Evolutionary conservation across 345 rosid genomes (phyloP), one percentile per base, ranked within the genome.

Genomic region (Hypericum androsaemum): DNA sequence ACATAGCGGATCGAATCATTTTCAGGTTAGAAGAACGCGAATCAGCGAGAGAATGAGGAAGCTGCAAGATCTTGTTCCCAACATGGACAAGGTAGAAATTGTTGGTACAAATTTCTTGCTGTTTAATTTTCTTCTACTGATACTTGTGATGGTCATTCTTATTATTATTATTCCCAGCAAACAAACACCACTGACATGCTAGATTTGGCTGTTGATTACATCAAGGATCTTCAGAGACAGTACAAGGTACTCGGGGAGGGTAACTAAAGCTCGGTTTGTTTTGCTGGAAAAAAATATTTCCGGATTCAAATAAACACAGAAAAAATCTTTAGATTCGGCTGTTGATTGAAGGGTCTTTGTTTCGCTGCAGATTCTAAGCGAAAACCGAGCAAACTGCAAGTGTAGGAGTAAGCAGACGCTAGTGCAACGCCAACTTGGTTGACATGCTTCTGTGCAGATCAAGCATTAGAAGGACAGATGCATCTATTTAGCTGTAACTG

Each of bases 11-110:
- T 5, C 11, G 17, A 48, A 40, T 32, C 12, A 9, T 52, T 60
- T 70, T 56, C 71, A 92, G 98, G 88, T 92, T 53, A 75, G 98
- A 74, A 85, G 98, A 68, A 92, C 97, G 7, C 67, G 96, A 51
- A 92, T 92, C 60, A 92, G 98, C 6, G 96, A 92, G 53, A 61
- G 97, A 56, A 92, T 92, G 97, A 88, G 96, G 65, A 92, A 92
- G 61, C 65, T 92, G 55, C 98, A 92, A 64, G 95, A 88, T 56
- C 90, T 92, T 44, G 98, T 92, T 17, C 98, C 98, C 2, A 79
- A 85, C 64, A 92, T 92, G 98, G 97, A 92, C 69, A 92, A 88
- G 94, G 98, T 92, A 74, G 47, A 11, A 48, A 36, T 6, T 13
- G 10, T 46, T 47, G 42, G 3, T 12, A 15, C 7, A 13, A 37